Base-by-base conservation (phyloP, 1,139 yeast genomes). In the Taiozyma sp. region DNA sequence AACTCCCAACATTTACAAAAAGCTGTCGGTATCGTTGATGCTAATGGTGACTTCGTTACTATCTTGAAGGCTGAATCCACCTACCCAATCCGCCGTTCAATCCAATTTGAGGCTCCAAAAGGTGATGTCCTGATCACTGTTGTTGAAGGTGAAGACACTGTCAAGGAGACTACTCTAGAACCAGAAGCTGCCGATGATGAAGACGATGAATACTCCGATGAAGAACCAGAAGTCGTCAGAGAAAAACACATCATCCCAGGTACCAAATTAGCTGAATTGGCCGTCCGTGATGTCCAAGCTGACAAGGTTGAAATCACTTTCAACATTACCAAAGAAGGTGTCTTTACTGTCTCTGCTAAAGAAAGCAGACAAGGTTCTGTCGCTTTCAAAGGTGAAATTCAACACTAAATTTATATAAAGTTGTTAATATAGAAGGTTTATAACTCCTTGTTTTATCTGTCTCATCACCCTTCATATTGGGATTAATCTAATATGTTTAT, bases 1-100 rank as follows among this genome's bases (percentile, higher is more conserved):
- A 88, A 88, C 75, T 90, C 97, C 54, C 95, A 90, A 67, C 98
- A 95, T 68, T 73, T 90, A 58, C 68, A 80, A 58, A 83, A 85
- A 68, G 85, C 97, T 50, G 84, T 93, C 66, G 99, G 99, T 70
- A 73, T 91, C 60, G 80, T 84, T 68, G 85, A 83, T 61, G 83
- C 81, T 46, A 79, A 80, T 50, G 93, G 90, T 59, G 77, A 77
- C 55, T 88, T 90, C 67, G 78, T 81, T 51, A 81, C 95, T 46
- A 75, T 93, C 46, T 74, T 93, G 54, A 85, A 87, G 54, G 80
- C 85, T 47, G 95, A 90, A 73, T 88, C 99, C 50, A 89, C 97
- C 35, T 83, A 85, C 70, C 99, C 99, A 59, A 87, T 88, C 67
- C 88, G 90, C 72, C 88, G 85, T 72, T 74, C 90, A 29, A 63